These are phyloP conservation scores for Clitopilus passeckerianus DNA, from an alignment of 768 basidiomycete genomes.

Conservation along the genomic window DNA sequence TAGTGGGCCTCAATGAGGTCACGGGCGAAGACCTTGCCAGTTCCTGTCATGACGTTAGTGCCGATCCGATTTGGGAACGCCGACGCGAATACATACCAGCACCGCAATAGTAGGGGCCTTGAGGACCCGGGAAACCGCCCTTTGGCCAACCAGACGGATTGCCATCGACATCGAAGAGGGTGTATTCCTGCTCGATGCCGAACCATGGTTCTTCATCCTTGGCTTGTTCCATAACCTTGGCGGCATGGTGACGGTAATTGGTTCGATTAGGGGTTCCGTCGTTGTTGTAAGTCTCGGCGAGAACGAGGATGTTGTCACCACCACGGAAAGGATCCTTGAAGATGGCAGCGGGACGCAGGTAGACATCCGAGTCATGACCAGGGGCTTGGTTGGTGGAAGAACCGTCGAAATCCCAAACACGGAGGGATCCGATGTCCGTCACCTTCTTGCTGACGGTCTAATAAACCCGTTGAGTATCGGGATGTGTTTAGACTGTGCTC, in stretches of 20 bases:
- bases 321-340: conserved; percentile 99
- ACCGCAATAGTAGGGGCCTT: conserved; percentile 99
- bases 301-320: conserved; percentile 95
- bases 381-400: conserved; percentile 98
- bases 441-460: conserved; percentile 87
- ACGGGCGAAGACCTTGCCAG: conserved; percentile 97
- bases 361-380: conserved; percentile 93
- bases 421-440: conserved; percentile 84
- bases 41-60: conserved; percentile 42
- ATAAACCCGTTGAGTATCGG: neutral
- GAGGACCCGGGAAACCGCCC: conserved; percentile 98
- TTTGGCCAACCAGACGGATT: conserved; percentile 95
- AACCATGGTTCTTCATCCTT: conserved; percentile 88
- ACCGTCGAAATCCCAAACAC: conserved; percentile 99
- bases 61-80: neutral
- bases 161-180: conserved; percentile 90
- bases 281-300: conserved; percentile 97
- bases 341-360: conserved; percentile 93
- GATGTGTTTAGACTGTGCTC: conserved; percentile 2
- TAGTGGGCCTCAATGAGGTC: conserved; percentile 99
- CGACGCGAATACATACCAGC: conserved; percentile 60
- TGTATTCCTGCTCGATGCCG: conserved; percentile 99
- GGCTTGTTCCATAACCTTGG: conserved; percentile 93
- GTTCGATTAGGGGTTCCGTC: conserved; percentile 97
- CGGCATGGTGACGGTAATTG: conserved; percentile 91